Base-by-base conservation (phyloP, 2,329 filamentous ascomycete species). In the Aureobasidium uvarum region DNA sequence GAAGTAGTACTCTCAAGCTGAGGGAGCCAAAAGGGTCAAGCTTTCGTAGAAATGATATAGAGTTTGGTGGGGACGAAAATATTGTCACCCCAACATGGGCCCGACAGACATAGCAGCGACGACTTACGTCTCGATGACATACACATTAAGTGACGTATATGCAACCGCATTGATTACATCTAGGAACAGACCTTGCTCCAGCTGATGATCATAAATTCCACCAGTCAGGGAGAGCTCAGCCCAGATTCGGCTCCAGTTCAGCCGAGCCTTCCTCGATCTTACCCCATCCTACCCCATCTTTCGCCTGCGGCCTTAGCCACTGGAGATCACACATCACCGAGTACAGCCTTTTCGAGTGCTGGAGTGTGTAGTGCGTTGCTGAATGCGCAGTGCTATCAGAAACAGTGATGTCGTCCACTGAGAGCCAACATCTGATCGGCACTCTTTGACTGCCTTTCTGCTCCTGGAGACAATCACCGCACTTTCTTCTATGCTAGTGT, bases 1-100 rank as follows among this genome's bases (percentile, higher is more conserved):
- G 66, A 80, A 82, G 72, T 81, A 69, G 64, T 48, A 16, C 23
- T 48, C 23, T 48, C 45, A 25, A 28, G 45, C 45, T 28, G 45
- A 14, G 23, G 23, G 45, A 48, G 4, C 16, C 45, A 48, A 48
- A 28, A 48, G 45, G 43, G 20, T 48, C 23, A 48, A 18, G 45
- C 23, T 23, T 48, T 48, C 23, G 45, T 48, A 48, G 16, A 28
- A 25, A 20, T 58, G 54, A 39, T 33, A 58, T 58, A 58, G 54
- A 58, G 6, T 23, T n/a, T 13, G 50, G 31, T 51, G 16, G 2
- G 16, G 10, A 7, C 18, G 3, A 11, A 38, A 23, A 54, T 54
- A n/a, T 5, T 8, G 18, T 38, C n/a, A 16, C 31, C 23, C 8
- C 48, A 33, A 51, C 25, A 33, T 51, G n/a, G 3, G 48, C 14